phyloP scores from a whole-genome alignment of 768 basidiomycete genomes.

The Naganishia kalamii region DNA sequence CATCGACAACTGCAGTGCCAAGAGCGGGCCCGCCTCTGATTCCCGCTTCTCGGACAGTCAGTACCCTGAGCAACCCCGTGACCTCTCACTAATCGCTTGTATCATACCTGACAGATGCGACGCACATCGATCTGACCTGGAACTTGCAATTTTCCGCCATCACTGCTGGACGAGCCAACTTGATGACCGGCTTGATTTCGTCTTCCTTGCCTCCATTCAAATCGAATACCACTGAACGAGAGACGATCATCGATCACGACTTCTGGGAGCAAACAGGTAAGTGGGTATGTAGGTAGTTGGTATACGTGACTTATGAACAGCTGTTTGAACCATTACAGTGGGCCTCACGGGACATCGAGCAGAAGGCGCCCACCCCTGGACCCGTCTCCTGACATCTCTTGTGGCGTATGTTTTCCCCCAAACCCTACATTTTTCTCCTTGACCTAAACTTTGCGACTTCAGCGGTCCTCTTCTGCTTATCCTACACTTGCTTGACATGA shows the following conservation, averaged over 20 bases:
- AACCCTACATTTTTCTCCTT: too few relatives aligned
- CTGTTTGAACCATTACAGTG: neutral
- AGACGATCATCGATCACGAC: neutral
- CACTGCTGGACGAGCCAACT: neutral
- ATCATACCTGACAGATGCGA: neutral
- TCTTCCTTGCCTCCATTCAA: neutral
- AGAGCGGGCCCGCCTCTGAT: neutral
- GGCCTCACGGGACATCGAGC: conserved; percentile 5
- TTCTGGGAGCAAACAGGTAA: neutral
- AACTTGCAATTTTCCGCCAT: neutral
- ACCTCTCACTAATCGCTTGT: neutral
- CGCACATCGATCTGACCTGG: neutral
- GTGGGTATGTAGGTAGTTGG: neutral
- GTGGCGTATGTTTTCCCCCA: neutral
- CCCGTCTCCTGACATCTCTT: neutral
- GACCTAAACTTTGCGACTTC: too few relatives aligned
- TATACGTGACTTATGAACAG: neutral
- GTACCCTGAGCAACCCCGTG: neutral
- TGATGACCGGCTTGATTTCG: neutral
- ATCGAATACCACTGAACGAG: neutral
- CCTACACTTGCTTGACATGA: neutral
- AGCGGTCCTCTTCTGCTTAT: neutral
- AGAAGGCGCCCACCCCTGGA: conserved; percentile 1
- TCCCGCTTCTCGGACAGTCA: neutral
- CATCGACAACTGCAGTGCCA: neutral